Conservation (phyloP, 306 rosid species). For the Inga laurina region DNA sequence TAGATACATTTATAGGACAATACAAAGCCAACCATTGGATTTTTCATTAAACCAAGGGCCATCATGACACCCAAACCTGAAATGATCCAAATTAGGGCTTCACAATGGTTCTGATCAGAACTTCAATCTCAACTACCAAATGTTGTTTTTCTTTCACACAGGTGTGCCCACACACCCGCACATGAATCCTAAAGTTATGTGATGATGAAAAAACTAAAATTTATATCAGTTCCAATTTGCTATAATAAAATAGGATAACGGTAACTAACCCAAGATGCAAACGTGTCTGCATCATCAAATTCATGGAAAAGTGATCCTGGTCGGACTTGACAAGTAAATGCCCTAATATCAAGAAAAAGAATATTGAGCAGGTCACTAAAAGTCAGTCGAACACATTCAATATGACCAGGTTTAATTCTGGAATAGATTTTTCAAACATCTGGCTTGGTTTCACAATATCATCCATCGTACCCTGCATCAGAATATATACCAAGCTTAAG, state of each 20-base stretch:
- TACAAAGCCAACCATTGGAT: background rate
- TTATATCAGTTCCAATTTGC: constrained; percentile 20
- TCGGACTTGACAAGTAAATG: constrained; percentile 90
- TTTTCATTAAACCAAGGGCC: background rate
- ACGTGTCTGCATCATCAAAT: constrained; percentile 70
- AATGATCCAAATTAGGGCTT: constrained; percentile 22
- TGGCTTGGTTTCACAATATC: constrained; percentile 29
- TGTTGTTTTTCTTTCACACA: background rate
- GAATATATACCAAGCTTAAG: constrained; percentile 95
- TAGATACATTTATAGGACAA: constrained; percentile 10
- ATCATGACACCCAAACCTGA: constrained; percentile 13
- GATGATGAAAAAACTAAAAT: constrained; percentile 13
- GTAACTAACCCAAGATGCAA: constrained; percentile 94
- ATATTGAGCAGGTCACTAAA: constrained; percentile 23
- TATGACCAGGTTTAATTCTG: constrained; percentile 12
- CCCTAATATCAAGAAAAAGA: constrained; percentile 53
- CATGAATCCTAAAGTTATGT: background rate
- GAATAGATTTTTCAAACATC: constrained; percentile 25
- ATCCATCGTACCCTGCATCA: constrained; percentile 88
- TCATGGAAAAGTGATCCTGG: constrained; percentile 92
- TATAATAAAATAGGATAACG: constrained; percentile 24
- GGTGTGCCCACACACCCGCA: background rate
- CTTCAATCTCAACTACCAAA: background rate
- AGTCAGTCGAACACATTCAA: constrained; percentile 26
- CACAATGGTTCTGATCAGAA: constrained; percentile 13